These are phyloP conservation scores for Mycena rosella DNA, from an alignment of 768 basidiomycete genomes.

Conservation along the genomic window DNA sequence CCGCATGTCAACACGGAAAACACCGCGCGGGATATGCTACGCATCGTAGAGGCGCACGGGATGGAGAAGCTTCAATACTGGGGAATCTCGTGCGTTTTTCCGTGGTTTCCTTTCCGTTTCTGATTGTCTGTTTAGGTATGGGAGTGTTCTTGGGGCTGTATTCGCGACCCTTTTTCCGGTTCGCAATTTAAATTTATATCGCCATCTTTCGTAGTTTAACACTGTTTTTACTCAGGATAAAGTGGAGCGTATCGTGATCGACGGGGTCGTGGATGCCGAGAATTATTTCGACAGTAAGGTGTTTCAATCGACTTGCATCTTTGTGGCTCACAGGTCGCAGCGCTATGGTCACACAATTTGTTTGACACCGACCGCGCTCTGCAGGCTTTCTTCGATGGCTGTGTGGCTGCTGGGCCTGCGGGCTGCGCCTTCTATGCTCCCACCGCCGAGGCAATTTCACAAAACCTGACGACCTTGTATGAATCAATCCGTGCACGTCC, in stretches of 20 bases:
- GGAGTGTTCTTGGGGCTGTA: not conserved
- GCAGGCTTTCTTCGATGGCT: constrained; percentile 39
- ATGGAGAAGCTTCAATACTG: constrained; percentile 31
- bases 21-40: constrained; percentile 34
- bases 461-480: constrained; percentile 33
- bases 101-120: not conserved
- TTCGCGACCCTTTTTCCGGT: constrained; percentile 13
- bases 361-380: constrained; percentile 39
- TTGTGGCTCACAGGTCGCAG: constrained; percentile 3
- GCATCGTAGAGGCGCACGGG: constrained; percentile 26
- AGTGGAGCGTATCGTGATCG: constrained; percentile 30
- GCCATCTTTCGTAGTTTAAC: not conserved
- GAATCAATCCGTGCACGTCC: not conserved
- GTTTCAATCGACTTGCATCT: not conserved
- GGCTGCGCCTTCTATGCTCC: constrained; percentile 42
- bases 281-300: constrained; percentile 43
- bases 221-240: constrained; percentile 9
- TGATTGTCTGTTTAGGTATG: not conserved
- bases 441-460: constrained; percentile 29
- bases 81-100: constrained; percentile 10
- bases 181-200: not conserved
- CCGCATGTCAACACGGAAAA: constrained; percentile 29
- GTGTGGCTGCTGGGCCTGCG: constrained; percentile 33
- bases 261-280: constrained; percentile 42
- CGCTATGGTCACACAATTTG: constrained; percentile 40